Evolutionary conservation across 2,329 filamentous ascomycete species (phyloP).

Genomic region (Pezicula carpinea): DNA sequence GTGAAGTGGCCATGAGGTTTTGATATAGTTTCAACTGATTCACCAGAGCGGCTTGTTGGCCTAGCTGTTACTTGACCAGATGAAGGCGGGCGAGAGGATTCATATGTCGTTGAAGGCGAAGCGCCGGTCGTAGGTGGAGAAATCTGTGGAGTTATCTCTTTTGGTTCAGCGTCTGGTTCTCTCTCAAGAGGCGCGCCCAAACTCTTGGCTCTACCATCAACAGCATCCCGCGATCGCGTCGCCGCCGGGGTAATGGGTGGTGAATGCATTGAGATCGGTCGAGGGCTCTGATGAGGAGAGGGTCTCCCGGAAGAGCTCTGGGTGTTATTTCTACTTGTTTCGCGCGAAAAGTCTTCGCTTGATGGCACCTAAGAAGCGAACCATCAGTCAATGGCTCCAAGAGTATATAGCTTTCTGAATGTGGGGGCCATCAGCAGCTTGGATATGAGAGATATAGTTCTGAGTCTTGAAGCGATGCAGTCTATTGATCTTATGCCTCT

Average conservation of each 20-base stretch:
- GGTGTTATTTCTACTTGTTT: slow-evolving; percentile 59
- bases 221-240: slow-evolving; percentile 55
- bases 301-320: slow-evolving; percentile 59
- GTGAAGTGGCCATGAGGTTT: slow-evolving; percentile 25
- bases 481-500: no score
- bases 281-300: slow-evolving; percentile 65
- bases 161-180: slow-evolving; percentile 34
- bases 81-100: slow-evolving; percentile 28
- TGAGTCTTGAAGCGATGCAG: no score
- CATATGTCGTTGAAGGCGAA: slow-evolving; percentile 32
- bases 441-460: neutral
- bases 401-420: no score
- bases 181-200: slow-evolving; percentile 29
- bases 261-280: slow-evolving; percentile 70
- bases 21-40: slow-evolving; percentile 10
- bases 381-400: slow-evolving; percentile 14
- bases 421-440: neutral
- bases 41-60: slow-evolving; percentile 18
- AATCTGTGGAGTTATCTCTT: slow-evolving; percentile 65
- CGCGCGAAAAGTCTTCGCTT: slow-evolving; percentile 51
- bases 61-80: slow-evolving; percentile 24
- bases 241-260: slow-evolving; percentile 86
- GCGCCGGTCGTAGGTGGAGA: slow-evolving; percentile 51
- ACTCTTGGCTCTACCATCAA: slow-evolving; percentile 27
- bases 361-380: slow-evolving; percentile 46